Conservation (phyloP, 177 flowering plant genomes). For the Vitis hybrid region DNA sequence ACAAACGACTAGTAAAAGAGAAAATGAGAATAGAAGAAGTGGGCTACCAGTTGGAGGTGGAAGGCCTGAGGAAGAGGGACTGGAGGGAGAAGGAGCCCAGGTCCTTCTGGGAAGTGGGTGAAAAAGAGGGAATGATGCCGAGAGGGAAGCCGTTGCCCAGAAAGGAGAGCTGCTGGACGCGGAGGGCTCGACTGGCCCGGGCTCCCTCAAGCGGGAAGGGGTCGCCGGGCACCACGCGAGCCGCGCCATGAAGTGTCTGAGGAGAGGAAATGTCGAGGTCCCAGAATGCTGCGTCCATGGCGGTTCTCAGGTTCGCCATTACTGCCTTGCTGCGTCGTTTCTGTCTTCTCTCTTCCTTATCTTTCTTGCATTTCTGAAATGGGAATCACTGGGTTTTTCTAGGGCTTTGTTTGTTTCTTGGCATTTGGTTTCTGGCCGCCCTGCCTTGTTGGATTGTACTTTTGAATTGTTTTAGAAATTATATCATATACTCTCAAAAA, state of each 20-base stretch:
- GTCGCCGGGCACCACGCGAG: conserved; percentile 64
- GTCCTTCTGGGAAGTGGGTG: conserved; percentile 51
- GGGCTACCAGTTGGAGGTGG: conserved; percentile 48
- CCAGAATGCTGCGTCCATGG: conserved; percentile 81
- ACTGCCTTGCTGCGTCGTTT: neutral
- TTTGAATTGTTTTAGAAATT: neutral
- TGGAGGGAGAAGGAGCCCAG: conserved; percentile 70
- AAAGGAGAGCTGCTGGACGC: conserved; percentile 66
- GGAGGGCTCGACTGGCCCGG: conserved; percentile 48
- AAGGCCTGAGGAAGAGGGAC: conserved; percentile 47
- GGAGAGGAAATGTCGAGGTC: conserved; percentile 62
- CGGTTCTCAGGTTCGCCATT: conserved; percentile 74
- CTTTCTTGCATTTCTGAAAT: conserved; percentile 9
- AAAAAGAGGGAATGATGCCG: conserved; percentile 64
- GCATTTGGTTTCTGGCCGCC: neutral
- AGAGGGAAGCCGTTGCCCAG: conserved; percentile 70
- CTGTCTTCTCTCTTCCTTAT: conserved; percentile 11
- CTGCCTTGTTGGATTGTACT: neutral
- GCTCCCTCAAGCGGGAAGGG: conserved; percentile 68
- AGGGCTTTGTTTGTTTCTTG: neutral
- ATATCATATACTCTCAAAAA: no score
- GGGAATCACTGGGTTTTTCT: conserved; percentile 2
- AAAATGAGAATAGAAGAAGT: neutral
- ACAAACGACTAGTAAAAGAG: neutral
- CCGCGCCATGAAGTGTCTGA: conserved; percentile 54